Evolutionary conservation across 805 yeast genomes (phyloP), one percentile per base, ranked within the genome.

Genomic region (Teunomyces gatunensis): DNA sequence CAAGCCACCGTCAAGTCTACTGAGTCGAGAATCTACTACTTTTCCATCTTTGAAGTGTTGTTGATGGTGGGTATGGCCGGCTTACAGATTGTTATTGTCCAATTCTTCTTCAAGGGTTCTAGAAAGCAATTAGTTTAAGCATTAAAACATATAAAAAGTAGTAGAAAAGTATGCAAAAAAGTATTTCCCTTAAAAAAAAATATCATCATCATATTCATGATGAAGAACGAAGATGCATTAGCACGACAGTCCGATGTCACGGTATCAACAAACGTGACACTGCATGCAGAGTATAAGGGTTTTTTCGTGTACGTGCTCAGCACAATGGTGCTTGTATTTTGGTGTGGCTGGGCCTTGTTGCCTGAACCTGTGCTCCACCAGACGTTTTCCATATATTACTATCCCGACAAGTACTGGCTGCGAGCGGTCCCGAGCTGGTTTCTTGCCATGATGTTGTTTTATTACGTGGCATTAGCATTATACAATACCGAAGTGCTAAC

Each of bases 361-460:
- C 97, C 97, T 0, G 78, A 79, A 33, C 51, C 58, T n/a, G 56
- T 78, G 30, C 76, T 86, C 18, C 54, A 57, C 36, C 74, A 81
- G 47, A 56, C 56, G 6, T 54, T 81, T 27, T 83, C 82, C 13
- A 79, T 85, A 15, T 79, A 77, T 57, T 90, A 83, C 64, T 87
- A 84, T 56, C 98, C 98, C 0, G 87, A 92, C 28, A 75, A 95
- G 54, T 87, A 91, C 83, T 94, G 98, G 99, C 84, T 96, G 2
- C 61, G 87, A 30, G 87, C 89, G 1, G 64, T 87, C 2, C 96
- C 97, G 3, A 74, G 88, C 11, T 80, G 80, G 54, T 74, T 85
- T 4, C 66, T 92, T 27, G 81, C 88, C 75, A 63, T 75, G 9
- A 83, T 91, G 89, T 67, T 84, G 13, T 90, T 80, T 59, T 78